Evolutionary conservation across 306 rosid species (phyloP), one percentile per base, ranked within the genome.

Genomic region (Mimosa pudica): DNA sequence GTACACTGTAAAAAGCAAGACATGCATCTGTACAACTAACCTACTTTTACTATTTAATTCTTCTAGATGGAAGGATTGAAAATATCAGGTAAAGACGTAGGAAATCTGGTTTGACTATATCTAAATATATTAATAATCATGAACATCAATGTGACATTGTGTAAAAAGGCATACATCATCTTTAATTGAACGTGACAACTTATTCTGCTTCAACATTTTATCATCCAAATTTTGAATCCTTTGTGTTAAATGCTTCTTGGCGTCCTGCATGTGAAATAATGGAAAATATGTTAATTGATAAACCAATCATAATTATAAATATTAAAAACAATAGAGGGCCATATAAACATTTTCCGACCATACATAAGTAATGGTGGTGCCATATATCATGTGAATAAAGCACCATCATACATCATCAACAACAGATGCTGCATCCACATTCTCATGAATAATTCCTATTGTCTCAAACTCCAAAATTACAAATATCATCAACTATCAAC

Each of bases 211-310:
- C 82, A 73, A 77, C 96, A 93, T 83, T 88, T 91, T 93, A 84
- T 96, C 97, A 77, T 89, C 97, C 86, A 96, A 81, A 82, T 91
- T 88, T 83, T 90, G 92, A 74, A 96, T 90, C 82, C 97, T 89
- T 86, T 96, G 97, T 0, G 96, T 96, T 86, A 96, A 90, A 86
- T 96, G 99, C 91, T 88, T 90, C 94, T 93, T 93, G 71, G 97
- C 87, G 69, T 91, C 91, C 99, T 96, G 89, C 35, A 80, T 88
- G 70, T 52, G 82, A 75, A 80, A 84, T 47, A 71, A 86, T 63
- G 75, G 71, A 77, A 60, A 38, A 20, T 24, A 16, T 57, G 66
- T 76, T 47, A 58, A 47, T 79, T 13, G 41, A 47, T 42, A 44
- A 45, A 77, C 3, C 54, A 38, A 76, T 36, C 41, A 65, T 44